phyloP scores from a whole-genome alignment of 768 basidiomycete genomes.

The Lyophyllum decastes region DNA sequence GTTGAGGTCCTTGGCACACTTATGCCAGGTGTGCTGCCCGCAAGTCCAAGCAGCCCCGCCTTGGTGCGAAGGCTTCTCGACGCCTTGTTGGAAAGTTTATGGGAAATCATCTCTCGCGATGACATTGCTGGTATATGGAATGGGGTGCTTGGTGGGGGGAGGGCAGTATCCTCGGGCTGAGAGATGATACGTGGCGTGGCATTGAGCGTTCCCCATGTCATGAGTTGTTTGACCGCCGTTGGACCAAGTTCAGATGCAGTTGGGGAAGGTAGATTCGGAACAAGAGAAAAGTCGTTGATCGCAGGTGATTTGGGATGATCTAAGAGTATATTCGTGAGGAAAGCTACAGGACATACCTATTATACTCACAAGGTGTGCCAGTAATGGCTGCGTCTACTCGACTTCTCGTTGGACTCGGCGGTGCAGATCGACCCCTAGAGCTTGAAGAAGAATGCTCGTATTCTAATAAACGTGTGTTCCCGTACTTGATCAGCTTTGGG shows the following conservation, averaged over 20 bases:
- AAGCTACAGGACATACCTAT: not conserved
- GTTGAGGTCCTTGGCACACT: conserved; percentile 30
- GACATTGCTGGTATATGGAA: conserved; percentile 81
- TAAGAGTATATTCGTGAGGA: conserved; percentile 27
- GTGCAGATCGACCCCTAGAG: conserved; percentile 50
- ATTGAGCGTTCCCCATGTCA: conserved; percentile 96
- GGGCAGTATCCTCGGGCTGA: conserved; percentile 51
- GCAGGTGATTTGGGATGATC: conserved; percentile 65
- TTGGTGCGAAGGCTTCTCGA: conserved; percentile 79
- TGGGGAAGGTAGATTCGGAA: conserved; percentile 86
- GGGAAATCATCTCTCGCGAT: conserved; percentile 79
- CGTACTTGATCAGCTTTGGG: conserved; percentile 71
- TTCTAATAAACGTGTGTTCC: conserved; percentile 79
- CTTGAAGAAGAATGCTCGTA: conserved; percentile 55
- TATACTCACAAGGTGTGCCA: conserved; percentile 81
- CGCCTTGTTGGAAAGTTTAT: conserved; percentile 80
- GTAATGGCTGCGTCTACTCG: conserved; percentile 90
- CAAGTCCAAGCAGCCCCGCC: conserved; percentile 58
- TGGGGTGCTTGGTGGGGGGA: conserved; percentile 54
- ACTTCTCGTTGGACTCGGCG: conserved; percentile 89
- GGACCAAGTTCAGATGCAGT: conserved; percentile 82
- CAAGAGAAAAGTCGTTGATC: conserved; percentile 65
- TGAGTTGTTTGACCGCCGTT: conserved; percentile 83
- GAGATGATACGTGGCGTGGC: conserved; percentile 90
- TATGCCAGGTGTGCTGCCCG: conserved; percentile 38